Base-by-base conservation (phyloP, 129 eudicot genomes). In the Saposhnikovia divaricata region DNA sequence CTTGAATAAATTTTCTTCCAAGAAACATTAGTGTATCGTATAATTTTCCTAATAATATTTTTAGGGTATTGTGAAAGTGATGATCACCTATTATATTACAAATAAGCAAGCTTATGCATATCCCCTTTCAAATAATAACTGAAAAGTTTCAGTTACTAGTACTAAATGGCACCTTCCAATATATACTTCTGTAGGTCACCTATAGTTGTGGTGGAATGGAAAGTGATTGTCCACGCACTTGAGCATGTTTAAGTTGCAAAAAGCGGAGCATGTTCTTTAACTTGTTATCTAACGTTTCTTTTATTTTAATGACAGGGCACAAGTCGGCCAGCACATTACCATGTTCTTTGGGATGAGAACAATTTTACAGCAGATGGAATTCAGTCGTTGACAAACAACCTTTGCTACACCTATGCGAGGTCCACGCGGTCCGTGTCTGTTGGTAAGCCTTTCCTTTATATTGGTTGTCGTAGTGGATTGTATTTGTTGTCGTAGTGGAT, bases 271-370 rank as follows among this genome's bases (percentile, higher is more conserved):
- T 23, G 25, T n/a, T 61, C 69, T n/a, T 25, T 9, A 9, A 61
- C 34, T 61, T 61, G 63, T 23, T 9, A 59, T 59, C 66, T 8
- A 21, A 23, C 66, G 9, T 59, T 13, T 28, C 23, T 23, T 72
- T 40, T 8, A 23, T 48, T 39, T 70, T 40, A 46, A 42, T 68
- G 55, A 40, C 82, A 89, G 93, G 93, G 93, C n/a, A 89, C 93
- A 19, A 89, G 93, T 80, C 86, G 93, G 71, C 93, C 93, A 25
- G 93, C 93, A 16, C 96, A 90, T 83, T 90, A 90, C 83, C 96
- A 90, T 85, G 96, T 90, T 50, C 84, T 90, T 21, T 90, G 90
- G 92, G 96, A 90, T 42, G 96, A 90, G 81, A 90, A 90, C 85
- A 90, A 85, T 74, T 90, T 90, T 53, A 86, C 92, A 6, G 89